A percentile compares a stretch with the other conserved stretches of the same genome.
phyloP scores from a whole-genome alignment of 1,139 yeast species.

The Nakaseomyces glabratus region DNA sequence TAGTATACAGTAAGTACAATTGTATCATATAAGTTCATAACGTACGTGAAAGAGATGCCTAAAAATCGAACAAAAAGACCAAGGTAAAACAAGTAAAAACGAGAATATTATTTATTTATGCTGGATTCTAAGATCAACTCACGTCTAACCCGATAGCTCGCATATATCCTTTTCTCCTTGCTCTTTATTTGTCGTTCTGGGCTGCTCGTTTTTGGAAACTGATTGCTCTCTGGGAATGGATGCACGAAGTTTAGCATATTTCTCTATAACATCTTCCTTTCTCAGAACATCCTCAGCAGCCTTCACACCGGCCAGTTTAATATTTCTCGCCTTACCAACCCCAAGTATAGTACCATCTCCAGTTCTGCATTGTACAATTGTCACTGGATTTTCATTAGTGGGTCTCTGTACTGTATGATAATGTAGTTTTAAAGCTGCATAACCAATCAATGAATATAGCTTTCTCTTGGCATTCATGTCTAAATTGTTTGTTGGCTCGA shows the following conservation, averaged over 20 bases:
- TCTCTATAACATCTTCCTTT: slow-evolving; percentile 53
- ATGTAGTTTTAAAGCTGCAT: slow-evolving; percentile 56
- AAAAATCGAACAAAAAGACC: too few species aligned
- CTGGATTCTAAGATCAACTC: too few species aligned
- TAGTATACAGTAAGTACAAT: too few species aligned
- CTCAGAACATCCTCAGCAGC: slow-evolving; percentile 65
- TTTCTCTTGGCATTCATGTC: slow-evolving; percentile 48
- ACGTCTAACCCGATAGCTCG: too few species aligned
- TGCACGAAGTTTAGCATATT: slow-evolving; percentile 51
- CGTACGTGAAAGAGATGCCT: too few species aligned
- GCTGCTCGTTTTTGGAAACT: slow-evolving; percentile 17
- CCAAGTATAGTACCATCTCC: slow-evolving; percentile 57
- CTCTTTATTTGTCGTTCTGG: too few species aligned
- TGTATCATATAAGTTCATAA: too few species aligned
- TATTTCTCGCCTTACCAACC: slow-evolving; percentile 49
- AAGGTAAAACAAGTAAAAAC: too few species aligned
- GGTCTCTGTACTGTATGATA: slow-evolving; percentile 54
- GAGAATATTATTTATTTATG: too few species aligned
- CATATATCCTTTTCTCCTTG: too few species aligned
- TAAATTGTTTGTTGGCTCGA: slow-evolving; percentile 19
- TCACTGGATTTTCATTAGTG: slow-evolving; percentile 39
- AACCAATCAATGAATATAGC: slow-evolving; percentile 71
- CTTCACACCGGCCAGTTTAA: slow-evolving; percentile 57
- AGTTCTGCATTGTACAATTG: slow-evolving; percentile 59
- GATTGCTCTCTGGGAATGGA: slow-evolving; percentile 50